Conservation (phyloP, 164 flowering plant genomes). For the Sedum album region DNA sequence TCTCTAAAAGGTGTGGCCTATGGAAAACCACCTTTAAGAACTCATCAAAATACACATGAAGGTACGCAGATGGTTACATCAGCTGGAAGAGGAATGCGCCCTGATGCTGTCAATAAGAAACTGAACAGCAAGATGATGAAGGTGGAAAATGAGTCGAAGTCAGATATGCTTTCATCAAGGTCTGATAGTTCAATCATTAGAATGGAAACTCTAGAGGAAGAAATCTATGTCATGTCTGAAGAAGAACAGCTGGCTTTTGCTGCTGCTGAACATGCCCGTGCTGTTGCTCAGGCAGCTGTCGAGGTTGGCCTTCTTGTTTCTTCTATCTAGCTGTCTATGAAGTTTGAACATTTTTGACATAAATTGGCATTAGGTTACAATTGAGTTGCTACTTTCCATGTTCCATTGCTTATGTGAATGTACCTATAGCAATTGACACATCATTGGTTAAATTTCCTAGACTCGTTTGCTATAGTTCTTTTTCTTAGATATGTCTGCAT, state of each 20-base stretch:
- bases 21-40: constrained; percentile 52
- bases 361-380: not conserved
- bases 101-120: constrained; percentile 32
- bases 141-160: constrained; percentile 34
- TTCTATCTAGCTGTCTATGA: not conserved
- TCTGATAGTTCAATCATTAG: constrained; percentile 27
- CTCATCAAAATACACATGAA: constrained; percentile 25
- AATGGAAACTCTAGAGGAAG: constrained; percentile 31
- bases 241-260: constrained; percentile 89
- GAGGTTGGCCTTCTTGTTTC: constrained; percentile 47
- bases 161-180: constrained; percentile 31
- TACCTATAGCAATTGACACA: not conserved
- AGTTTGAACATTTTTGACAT: not conserved
- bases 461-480: not conserved
- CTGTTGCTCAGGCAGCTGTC: constrained; percentile 88
- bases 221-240: constrained; percentile 42
- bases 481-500: not conserved
- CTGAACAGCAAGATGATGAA: constrained; percentile 30
- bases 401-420: not conserved
- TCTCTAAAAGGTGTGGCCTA: constrained; percentile 28
- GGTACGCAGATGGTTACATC: constrained; percentile 24
- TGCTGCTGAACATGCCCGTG: constrained; percentile 90
- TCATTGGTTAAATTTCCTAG: not conserved
- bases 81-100: constrained; percentile 29
- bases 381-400: not conserved